These are phyloP conservation scores for Tetraselmis striata DNA, from an alignment of 139 green algal genomes.

Conservation along the genomic window DNA sequence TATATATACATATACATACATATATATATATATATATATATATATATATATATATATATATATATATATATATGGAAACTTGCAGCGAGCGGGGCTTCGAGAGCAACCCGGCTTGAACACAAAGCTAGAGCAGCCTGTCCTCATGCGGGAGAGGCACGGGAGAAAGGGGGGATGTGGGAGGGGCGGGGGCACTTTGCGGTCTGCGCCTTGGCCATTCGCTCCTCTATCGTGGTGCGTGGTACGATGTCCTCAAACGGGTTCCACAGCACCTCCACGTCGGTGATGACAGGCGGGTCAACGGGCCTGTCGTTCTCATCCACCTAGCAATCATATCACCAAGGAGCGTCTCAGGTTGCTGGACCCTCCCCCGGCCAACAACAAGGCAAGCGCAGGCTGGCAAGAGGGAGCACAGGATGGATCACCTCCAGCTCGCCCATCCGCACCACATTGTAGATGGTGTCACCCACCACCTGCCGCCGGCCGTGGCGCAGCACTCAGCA, in stretches of 20 bases:
- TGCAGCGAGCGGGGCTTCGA: not conserved
- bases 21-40: too few relatives aligned
- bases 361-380: too few relatives aligned
- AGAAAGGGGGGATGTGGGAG: too few relatives aligned
- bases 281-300: constrained; percentile 56
- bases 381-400: too few relatives aligned
- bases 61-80: too few relatives aligned
- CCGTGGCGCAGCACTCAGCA: not conserved
- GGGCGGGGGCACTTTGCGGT: not conserved
- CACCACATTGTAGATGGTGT: constrained; percentile 91
- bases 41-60: too few relatives aligned
- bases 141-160: too few relatives aligned
- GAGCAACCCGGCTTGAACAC: not conserved
- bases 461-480: constrained; percentile 37
- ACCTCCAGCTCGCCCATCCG: constrained; percentile 78
- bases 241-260: constrained; percentile 95
- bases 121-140: too few relatives aligned
- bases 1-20: not conserved
- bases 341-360: too few relatives aligned
- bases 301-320: constrained; percentile 62
- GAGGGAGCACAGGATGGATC: too few relatives aligned
- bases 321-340: too few relatives aligned
- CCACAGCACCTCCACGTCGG: constrained; percentile 71
- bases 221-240: constrained; percentile 44
- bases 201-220: constrained; percentile 8